Percentiles rank a stretch among this genome's conserved stretches.
Evolutionary conservation across 2,329 filamentous ascomycete species (phyloP).

Genomic region (Penicillium freii): DNA sequence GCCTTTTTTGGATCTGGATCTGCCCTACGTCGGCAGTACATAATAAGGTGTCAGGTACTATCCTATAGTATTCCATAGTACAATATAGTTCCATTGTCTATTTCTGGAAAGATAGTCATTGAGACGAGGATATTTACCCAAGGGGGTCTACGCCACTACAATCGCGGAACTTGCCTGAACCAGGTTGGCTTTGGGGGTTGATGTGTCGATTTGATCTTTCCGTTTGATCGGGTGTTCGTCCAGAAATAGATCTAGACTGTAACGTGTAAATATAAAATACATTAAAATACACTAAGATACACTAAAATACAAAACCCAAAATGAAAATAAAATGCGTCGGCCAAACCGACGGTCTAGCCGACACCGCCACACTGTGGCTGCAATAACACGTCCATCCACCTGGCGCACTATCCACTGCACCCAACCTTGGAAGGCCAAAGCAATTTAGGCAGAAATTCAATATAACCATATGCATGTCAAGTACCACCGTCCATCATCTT

Average conservation of each 20-base stretch:
- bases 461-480: slow-evolving; percentile 5
- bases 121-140: background rate
- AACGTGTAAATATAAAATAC: no score
- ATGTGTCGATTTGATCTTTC: background rate
- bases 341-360: background rate
- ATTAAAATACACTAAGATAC: background rate
- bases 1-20: background rate
- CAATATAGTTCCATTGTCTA: background rate
- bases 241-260: slow-evolving; percentile 2
- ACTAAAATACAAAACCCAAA: no score
- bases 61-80: background rate
- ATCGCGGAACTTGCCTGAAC: background rate
- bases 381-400: background rate
- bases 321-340: background rate
- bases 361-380: slow-evolving; percentile 10
- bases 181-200: background rate
- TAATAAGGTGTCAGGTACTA: background rate
- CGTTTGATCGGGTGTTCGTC: slow-evolving; percentile 5
- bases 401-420: background rate
- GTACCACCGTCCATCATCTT: slow-evolving; percentile 13
- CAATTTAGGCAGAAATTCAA: background rate
- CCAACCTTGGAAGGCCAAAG: no score
- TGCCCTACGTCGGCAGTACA: background rate
- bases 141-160: background rate
- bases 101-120: background rate